Conservation (phyloP, 2,329 filamentous ascomycete genomes). For the Dactylellina sp. region DNA sequence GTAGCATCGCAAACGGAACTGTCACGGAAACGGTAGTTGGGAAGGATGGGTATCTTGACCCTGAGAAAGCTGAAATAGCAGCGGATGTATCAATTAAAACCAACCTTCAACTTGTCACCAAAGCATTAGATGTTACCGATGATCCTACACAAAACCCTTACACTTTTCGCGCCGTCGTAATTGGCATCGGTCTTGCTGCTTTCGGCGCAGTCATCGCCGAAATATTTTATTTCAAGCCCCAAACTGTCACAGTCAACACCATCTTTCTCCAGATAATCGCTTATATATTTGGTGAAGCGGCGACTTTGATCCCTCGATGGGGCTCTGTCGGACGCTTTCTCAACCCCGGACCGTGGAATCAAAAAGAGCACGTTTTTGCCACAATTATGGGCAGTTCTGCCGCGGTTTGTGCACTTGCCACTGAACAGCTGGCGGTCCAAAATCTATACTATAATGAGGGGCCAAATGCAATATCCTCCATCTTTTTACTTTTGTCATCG, state of each 20-base stretch:
- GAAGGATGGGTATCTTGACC: constrained; percentile 29
- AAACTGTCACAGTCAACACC: constrained; percentile 64
- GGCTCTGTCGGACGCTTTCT: constrained; percentile 63
- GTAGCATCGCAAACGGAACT: constrained; percentile 11
- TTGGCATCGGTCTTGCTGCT: constrained; percentile 63
- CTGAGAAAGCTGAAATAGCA: constrained; percentile 35
- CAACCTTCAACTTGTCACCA: constrained; percentile 62
- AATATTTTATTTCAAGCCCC: constrained; percentile 67
- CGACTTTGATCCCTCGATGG: constrained; percentile 64
- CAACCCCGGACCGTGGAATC: constrained; percentile 64
- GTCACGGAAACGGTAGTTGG: constrained; percentile 1
- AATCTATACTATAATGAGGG: constrained; percentile 66
- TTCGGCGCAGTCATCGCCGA: constrained; percentile 65
- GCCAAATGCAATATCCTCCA: constrained; percentile 63
- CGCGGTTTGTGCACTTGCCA: constrained; percentile 61
- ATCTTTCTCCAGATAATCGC: constrained; percentile 66
- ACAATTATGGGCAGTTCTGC: constrained; percentile 66
- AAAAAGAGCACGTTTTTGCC: constrained; percentile 64
- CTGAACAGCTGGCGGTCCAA: constrained; percentile 66
- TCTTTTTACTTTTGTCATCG: constrained; percentile 67
- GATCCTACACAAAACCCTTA: constrained; percentile 62
- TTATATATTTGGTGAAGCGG: constrained; percentile 65
- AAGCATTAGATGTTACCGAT: constrained; percentile 63
- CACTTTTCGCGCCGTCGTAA: constrained; percentile 64
- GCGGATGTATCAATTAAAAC: constrained; percentile 54